phyloP scores from a whole-genome alignment of 768 basidiomycete species.

The Cystobasidium ongulense region DNA sequence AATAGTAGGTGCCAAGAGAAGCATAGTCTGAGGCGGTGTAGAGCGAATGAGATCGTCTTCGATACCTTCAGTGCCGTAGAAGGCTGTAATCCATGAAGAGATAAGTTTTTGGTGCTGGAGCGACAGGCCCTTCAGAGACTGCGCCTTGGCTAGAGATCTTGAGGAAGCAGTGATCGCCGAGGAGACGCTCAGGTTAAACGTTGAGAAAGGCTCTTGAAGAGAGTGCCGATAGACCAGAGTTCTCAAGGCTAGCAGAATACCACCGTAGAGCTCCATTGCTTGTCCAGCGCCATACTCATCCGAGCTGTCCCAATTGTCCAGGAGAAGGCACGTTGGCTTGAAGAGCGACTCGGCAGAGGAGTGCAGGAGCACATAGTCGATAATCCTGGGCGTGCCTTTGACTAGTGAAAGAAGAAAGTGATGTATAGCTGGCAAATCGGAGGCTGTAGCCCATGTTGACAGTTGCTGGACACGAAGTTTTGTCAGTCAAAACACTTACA shows the following conservation, averaged over 20 bases:
- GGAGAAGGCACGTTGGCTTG: not conserved
- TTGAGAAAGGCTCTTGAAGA: not conserved
- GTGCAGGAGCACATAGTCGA: conserved; percentile 14
- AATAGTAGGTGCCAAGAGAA: conserved; percentile 44
- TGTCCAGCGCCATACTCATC: conserved; percentile 14
- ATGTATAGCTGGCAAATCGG: not conserved
- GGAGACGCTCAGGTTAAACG: not conserved
- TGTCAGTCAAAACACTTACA: not conserved
- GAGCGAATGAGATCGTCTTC: conserved; percentile 41
- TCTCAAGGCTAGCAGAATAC: not conserved
- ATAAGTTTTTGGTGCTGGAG: conserved; percentile 21
- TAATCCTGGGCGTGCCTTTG: not conserved
- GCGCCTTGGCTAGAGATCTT: not conserved
- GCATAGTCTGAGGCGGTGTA: conserved; percentile 44
- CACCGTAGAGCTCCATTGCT: conserved; percentile 14
- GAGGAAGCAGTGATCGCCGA: not conserved
- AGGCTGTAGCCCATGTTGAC: not conserved
- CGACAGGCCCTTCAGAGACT: not conserved
- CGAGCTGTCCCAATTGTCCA: not conserved
- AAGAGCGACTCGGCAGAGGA: not conserved
- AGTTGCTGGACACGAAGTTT: not conserved
- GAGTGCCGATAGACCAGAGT: not conserved
- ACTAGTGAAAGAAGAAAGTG: not conserved
- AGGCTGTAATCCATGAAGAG: conserved; percentile 34
- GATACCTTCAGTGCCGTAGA: conserved; percentile 40